A percentile compares a stretch with the other conserved stretches of the same genome.
Evolutionary conservation across 768 basidiomycete genomes (phyloP).

Genomic region (Russula sp.): DNA sequence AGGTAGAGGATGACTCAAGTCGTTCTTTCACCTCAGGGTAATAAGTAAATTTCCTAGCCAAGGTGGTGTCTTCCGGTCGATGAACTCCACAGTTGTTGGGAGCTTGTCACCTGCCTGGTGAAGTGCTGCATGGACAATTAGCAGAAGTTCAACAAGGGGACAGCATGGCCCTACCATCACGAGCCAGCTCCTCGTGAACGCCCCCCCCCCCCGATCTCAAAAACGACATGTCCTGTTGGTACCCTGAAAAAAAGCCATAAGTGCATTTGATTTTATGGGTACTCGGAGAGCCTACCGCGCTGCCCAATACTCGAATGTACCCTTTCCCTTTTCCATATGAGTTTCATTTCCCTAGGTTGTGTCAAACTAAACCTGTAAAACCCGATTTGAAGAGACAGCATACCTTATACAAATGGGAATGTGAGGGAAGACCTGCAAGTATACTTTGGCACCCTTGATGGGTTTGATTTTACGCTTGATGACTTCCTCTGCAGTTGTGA

Average conservation of each 20-base stretch:
- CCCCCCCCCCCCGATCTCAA: slow-evolving; percentile 92
- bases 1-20: background rate
- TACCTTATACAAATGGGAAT: slow-evolving; percentile 94
- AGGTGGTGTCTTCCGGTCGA: slow-evolving; percentile 58
- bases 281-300: slow-evolving; percentile 51
- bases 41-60: slow-evolving; percentile 64
- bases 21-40: slow-evolving; percentile 8
- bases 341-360: slow-evolving; percentile 82
- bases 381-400: slow-evolving; percentile 22
- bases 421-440: slow-evolving; percentile 89
- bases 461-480: slow-evolving; percentile 85
- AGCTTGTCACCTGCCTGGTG: slow-evolving; percentile 84
- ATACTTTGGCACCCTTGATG: slow-evolving; percentile 83
- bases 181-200: slow-evolving; percentile 88
- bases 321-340: slow-evolving; percentile 99
- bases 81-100: slow-evolving; percentile 84
- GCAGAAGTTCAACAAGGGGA: background rate
- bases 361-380: background rate
- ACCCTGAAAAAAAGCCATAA: slow-evolving; percentile 43
- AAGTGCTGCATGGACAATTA: slow-evolving; percentile 49
- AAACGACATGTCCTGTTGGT: slow-evolving; percentile 80
- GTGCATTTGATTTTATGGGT: background rate
- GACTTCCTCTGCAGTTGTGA: slow-evolving; percentile 79
- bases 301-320: slow-evolving; percentile 96
- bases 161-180: slow-evolving; percentile 59